Conservation (phyloP, 2,329 filamentous ascomycete genomes). For the Dactylellina sp. region DNA sequence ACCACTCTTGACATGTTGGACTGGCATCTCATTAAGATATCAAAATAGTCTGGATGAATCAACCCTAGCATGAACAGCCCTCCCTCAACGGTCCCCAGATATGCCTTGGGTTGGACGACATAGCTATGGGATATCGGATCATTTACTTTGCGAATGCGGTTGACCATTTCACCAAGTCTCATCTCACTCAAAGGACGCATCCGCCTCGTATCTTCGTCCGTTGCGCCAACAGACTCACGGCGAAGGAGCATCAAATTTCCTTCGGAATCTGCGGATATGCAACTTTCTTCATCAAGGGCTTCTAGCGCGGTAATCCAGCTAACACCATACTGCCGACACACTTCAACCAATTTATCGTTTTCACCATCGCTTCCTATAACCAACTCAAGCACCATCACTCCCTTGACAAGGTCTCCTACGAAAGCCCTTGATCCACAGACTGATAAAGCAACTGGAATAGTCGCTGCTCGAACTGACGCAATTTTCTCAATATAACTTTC, state of each 20-base stretch:
- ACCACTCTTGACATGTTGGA: constrained; percentile 75
- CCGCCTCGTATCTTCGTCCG: constrained; percentile 76
- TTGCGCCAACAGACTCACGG: constrained; percentile 78
- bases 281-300: constrained; percentile 77
- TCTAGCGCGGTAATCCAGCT: constrained; percentile 84
- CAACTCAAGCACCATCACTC: constrained; percentile 63
- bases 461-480: constrained; percentile 82
- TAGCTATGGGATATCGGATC: constrained; percentile 25
- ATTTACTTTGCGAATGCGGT: constrained; percentile 78
- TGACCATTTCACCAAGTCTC: constrained; percentile 91
- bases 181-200: constrained; percentile 83
- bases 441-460: constrained; percentile 83
- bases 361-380: constrained; percentile 69
- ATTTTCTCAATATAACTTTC: constrained; percentile 68
- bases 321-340: constrained; percentile 76
- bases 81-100: constrained; percentile 90
- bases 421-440: constrained; percentile 81
- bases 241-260: constrained; percentile 87
- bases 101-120: constrained; percentile 74
- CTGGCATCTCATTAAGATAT: constrained; percentile 86
- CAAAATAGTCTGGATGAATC: constrained; percentile 77
- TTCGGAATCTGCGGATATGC: constrained; percentile 85
- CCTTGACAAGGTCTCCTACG: constrained; percentile 94
- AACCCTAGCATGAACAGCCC: constrained; percentile 89
- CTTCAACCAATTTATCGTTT: constrained; percentile 76